Base-by-base conservation (phyloP, 2,329 filamentous ascomycete species). In the Juglanconis juglandina region DNA sequence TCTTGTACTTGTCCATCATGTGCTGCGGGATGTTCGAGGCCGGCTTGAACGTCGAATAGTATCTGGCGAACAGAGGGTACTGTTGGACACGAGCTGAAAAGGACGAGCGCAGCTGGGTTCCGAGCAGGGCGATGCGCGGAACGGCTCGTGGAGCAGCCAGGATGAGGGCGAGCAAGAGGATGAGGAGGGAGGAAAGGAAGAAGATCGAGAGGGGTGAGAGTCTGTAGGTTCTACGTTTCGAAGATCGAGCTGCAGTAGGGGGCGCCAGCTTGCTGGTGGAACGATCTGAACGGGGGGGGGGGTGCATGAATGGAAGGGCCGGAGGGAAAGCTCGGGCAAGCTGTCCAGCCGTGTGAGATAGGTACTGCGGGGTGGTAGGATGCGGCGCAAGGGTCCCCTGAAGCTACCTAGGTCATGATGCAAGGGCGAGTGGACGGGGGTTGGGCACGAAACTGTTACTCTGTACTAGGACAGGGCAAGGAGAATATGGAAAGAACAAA, bases 1-100 rank as follows among this genome's bases (percentile, higher is more conserved):
- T 88, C 73, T 82, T 83, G 76, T 89, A 91, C 74, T 86, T 84
- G 66, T 81, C 75, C 62, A 85, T 81, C 87, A 91, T 90, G 70
- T 74, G 82, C 4, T 69, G 72, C 76, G 81, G 66, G 81, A 87
- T 65, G 71, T 75, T 67, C 75, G 71, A 62, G 72, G 70, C 65
- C 70, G 75, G 70, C 32, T 54, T 56, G 56, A 63, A 68, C 41
- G 68, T 65, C n/a, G 70, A 79, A 67, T 61, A 63, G 67, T 62
- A 14, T 66, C 55, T 3, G 66, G 69, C 69, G 65, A 66, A 69
- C 62, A 72, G 56, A 47, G 71, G 69, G 53, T 70, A 66, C 51
- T 73, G 67, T 59, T 66, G 59, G 61, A 68, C 68, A 66, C 73
- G 33, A n/a, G 61, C 46, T 14, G 56, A 53, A 39, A 60, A 47